Evolutionary conservation across 2,329 filamentous ascomycete genomes (phyloP).

Genomic region (Emmonsiellopsis sp.): DNA sequence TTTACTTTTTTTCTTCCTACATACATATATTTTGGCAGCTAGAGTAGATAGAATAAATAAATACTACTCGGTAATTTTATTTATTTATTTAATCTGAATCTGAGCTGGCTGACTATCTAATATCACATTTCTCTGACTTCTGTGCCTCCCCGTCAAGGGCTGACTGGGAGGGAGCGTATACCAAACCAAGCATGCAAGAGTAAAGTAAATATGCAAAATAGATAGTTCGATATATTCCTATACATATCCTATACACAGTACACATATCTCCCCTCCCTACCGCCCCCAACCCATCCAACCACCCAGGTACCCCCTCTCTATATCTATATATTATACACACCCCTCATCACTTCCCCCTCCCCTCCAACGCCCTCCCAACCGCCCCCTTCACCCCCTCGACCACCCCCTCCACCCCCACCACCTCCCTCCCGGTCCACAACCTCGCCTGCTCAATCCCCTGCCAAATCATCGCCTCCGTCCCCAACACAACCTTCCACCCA

Average conservation of each 20-base stretch:
- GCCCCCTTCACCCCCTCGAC: slow-evolving; percentile 50
- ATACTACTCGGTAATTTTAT: not conserved
- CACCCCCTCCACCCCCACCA: slow-evolving; percentile 47
- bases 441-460: slow-evolving; percentile 61
- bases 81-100: not conserved
- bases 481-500: slow-evolving; percentile 66
- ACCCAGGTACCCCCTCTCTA: too few relatives aligned
- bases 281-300: too few relatives aligned
- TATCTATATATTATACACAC: too few relatives aligned
- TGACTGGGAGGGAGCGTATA: too few relatives aligned
- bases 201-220: too few relatives aligned
- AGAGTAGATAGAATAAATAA: not conserved
- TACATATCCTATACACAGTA: too few relatives aligned
- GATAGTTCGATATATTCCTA: too few relatives aligned
- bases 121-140: too few relatives aligned
- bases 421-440: slow-evolving; percentile 54
- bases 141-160: too few relatives aligned
- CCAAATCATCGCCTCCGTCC: slow-evolving; percentile 69
- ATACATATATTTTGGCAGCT: not conserved
- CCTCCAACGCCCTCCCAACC: slow-evolving; percentile 27
- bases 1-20: not conserved
- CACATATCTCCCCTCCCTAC: too few relatives aligned
- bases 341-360: slow-evolving; percentile 2
- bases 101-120: too few relatives aligned
- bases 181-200: too few relatives aligned